phyloP scores from a whole-genome alignment of 2,329 filamentous ascomycete species.

The Peltaster fructicola region DNA sequence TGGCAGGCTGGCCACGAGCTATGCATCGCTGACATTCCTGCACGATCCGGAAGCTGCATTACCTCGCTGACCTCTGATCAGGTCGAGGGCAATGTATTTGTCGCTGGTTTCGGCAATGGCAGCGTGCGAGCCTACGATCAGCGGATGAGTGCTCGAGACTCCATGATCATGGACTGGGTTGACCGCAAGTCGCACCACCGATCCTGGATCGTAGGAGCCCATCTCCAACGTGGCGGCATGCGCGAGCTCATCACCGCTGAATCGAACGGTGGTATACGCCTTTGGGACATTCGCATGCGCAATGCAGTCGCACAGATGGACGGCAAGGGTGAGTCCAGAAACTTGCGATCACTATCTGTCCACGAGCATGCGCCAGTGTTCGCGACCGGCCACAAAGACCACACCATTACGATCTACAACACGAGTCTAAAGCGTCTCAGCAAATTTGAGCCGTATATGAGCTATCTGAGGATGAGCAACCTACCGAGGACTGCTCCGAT shows the following conservation, averaged over 20 bases:
- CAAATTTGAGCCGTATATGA: constrained; percentile 74
- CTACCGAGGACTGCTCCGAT: constrained; percentile 51
- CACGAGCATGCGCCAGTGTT: constrained; percentile 96
- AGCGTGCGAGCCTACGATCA: constrained; percentile 90
- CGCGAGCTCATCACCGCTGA: constrained; percentile 81
- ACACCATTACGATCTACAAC: constrained; percentile 85
- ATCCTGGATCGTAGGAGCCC: constrained; percentile 89
- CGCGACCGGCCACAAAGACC: constrained; percentile 76
- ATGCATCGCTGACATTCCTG: constrained; percentile 82
- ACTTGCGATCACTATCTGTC: constrained; percentile 58
- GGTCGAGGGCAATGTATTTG: constrained; percentile 91
- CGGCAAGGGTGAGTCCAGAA: constrained; percentile 43
- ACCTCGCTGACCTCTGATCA: constrained; percentile 93
- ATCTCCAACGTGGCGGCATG: constrained; percentile 90
- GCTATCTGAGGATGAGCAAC: constrained; percentile 21
- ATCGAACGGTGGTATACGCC: constrained; percentile 77
- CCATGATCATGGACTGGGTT: constrained; percentile 94
- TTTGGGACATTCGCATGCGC: constrained; percentile 80
- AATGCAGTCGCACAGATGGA: constrained; percentile 20
- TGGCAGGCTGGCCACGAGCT: constrained; percentile 93
- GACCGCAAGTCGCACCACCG: constrained; percentile 83
- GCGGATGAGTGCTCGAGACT: constrained; percentile 51
- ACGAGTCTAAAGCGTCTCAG: constrained; percentile 48
- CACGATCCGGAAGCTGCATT: constrained; percentile 84
- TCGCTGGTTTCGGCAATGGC: constrained; percentile 90